Evolutionary conservation across 495 filamentous ascomycete genomes (phyloP), one percentile per base, ranked within the genome.

Genomic region (Entonaema liquescens): DNA sequence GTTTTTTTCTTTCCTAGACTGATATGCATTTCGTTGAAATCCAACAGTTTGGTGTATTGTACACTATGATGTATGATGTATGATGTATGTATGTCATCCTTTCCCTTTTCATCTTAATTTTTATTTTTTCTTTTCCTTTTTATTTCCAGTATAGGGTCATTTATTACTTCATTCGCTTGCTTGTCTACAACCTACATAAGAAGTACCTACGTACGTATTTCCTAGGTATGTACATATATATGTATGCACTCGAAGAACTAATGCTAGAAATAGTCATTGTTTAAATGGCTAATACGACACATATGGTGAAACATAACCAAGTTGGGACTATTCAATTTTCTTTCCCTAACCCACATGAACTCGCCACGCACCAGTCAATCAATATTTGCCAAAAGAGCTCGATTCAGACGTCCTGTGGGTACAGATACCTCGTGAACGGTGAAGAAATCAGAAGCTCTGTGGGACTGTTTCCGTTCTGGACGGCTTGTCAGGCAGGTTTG

Each of bases 391-490:
- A 59, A 33, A 42, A 59, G 15, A 28, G 23, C 42, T 47, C 19
- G 19, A 23, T 47, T 47, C n/a, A 58, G 33, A 49, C 50, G 23
- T 12, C 50, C 23, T 53, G 50, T 53, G 50, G 50, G n/a, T 56
- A 56, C 29, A 6, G 49, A 56, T 57, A 58, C 59, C 66, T 68
- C 56, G 62, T 65, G 53, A 65, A 73, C 70, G 70, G 70, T 73
- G 65, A 73, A 66, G 61, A 60, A 73, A 68, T 59, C 52, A 66
- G 70, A 62, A 73, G 70, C 38, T 49, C 60, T 68, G 61, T 68
- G 70, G 65, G 62, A 68, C 65, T n/a, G 56, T 69, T 65, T 69
- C 65, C 61, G 33, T 66, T 59, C 62, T 66, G 29, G 57, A 65
- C 61, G 42, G 68, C 29, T 50, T 64, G 26, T 60, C 49, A 38